Evolutionary conservation across 2,329 filamentous ascomycete species (phyloP).

Genomic region (Aspergillus bombycis): DNA sequence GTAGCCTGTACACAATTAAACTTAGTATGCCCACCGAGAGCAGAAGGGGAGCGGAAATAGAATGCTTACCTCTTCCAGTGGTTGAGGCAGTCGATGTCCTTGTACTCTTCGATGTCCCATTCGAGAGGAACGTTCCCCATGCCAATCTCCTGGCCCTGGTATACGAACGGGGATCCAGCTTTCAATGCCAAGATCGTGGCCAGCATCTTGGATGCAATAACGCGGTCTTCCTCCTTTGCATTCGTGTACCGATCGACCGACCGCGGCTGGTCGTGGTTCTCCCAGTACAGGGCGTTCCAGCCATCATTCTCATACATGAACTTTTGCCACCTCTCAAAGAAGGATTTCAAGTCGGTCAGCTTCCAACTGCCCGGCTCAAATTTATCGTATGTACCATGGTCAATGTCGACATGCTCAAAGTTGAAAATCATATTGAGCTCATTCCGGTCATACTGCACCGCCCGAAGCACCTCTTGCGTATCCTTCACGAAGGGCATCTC

Average conservation of each 20-base stretch:
- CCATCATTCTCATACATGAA: constrained; percentile 62
- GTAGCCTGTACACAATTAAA: constrained; percentile 27
- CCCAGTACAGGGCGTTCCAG: constrained; percentile 68
- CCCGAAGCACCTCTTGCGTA: constrained; percentile 54
- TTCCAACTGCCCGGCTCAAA: constrained; percentile 53
- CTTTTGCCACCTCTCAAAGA: constrained; percentile 61
- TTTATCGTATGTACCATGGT: constrained; percentile 54
- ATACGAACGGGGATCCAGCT: constrained; percentile 67
- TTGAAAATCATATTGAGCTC: constrained; percentile 75
- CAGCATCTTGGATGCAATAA: constrained; percentile 61
- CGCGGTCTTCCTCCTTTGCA: constrained; percentile 54
- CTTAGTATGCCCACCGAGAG: not conserved
- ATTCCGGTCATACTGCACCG: constrained; percentile 58
- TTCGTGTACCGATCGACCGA: constrained; percentile 60
- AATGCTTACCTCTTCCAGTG: constrained; percentile 52
- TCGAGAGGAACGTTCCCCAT: constrained; percentile 65
- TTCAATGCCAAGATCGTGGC: constrained; percentile 61
- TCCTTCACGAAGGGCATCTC: constrained; percentile 61
- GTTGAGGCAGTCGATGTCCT: constrained; percentile 66
- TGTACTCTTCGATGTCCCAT: constrained; percentile 68
- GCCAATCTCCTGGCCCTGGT: constrained; percentile 70
- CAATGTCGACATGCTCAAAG: constrained; percentile 69
- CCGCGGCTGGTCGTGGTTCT: constrained; percentile 68
- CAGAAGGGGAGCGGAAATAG: no score
- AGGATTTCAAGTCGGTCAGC: constrained; percentile 56